These are phyloP conservation scores for Pseudogymnoascus sp. DNA, from an alignment of 2,329 filamentous ascomycete genomes.

Conservation along the genomic window DNA sequence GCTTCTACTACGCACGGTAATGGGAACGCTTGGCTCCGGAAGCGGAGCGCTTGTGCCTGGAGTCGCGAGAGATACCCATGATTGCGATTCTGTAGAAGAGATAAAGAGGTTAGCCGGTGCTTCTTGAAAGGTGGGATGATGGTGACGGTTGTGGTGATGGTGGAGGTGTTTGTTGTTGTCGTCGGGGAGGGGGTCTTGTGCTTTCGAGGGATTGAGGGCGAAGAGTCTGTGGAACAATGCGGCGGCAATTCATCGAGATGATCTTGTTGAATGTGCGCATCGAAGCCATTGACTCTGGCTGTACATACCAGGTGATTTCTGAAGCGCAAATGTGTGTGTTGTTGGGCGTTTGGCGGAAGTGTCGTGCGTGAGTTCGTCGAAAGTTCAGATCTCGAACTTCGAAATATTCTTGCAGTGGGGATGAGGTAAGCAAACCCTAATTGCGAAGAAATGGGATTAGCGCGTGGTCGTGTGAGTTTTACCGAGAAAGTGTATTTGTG, in stretches of 20 bases:
- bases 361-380: conserved; percentile 5
- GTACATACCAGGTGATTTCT: conserved; percentile 10
- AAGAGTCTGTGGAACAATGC: not conserved
- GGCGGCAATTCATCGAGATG: conserved; percentile 1
- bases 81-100: conserved; percentile 57
- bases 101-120: conserved; percentile 23
- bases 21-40: conserved; percentile 95
- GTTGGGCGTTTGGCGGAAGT: conserved; percentile 9
- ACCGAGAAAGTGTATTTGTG: not conserved
- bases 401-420: conserved; percentile 9
- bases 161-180: not conserved
- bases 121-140: not conserved
- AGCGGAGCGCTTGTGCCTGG: conserved; percentile 99
- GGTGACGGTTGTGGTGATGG: not conserved
- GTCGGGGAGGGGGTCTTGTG: not conserved
- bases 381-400: conserved; percentile 9
- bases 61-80: conserved; percentile 99
- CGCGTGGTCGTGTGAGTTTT: not conserved
- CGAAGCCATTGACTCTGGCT: conserved; percentile 5
- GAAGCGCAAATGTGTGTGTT: conserved; percentile 9
- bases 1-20: conserved; percentile 72
- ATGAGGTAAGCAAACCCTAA: conserved; percentile 10
- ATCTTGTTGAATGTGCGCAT: not conserved
- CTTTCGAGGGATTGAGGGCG: not conserved
- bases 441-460: not conserved